phyloP scores from a whole-genome alignment of 1,284 basidiomycete genomes.

The Tylopilus sp. region DNA sequence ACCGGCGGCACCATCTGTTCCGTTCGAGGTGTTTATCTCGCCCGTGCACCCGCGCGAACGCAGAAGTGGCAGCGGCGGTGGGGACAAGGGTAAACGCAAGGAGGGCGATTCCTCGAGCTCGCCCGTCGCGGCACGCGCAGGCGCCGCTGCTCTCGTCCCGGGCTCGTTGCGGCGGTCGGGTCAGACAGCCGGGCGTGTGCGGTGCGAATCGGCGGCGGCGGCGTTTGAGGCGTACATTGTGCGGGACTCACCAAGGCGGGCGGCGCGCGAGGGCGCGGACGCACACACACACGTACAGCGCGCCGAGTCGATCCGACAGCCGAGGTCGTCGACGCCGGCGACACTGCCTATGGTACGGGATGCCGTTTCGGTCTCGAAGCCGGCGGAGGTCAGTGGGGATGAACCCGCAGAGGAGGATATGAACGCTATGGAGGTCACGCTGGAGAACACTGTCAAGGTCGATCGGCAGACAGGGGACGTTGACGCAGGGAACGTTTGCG shows the following conservation, averaged over 20 bases:
- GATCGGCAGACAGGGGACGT: not conserved
- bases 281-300: no score
- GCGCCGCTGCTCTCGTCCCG: not conserved
- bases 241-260: constrained; percentile 4
- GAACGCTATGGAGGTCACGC: no score
- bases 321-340: not conserved
- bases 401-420: no score
- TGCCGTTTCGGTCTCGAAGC: no score
- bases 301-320: not conserved
- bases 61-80: not conserved
- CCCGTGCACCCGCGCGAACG: constrained; percentile 5
- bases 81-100: not conserved
- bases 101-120: not conserved
- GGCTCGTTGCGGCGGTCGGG: no score
- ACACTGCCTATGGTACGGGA: not conserved
- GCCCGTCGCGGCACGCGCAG: no score
- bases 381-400: no score
- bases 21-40: constrained; percentile 28
- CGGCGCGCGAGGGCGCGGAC: not conserved
- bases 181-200: not conserved
- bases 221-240: constrained; percentile 23
- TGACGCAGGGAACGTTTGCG: not conserved
- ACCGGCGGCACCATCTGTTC: not conserved
- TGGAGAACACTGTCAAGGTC: not conserved
- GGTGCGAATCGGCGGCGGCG: constrained; percentile 14